Base-by-base conservation (phyloP, 352 stramenopile genomes). In the Ophiocytium majus region DNA sequence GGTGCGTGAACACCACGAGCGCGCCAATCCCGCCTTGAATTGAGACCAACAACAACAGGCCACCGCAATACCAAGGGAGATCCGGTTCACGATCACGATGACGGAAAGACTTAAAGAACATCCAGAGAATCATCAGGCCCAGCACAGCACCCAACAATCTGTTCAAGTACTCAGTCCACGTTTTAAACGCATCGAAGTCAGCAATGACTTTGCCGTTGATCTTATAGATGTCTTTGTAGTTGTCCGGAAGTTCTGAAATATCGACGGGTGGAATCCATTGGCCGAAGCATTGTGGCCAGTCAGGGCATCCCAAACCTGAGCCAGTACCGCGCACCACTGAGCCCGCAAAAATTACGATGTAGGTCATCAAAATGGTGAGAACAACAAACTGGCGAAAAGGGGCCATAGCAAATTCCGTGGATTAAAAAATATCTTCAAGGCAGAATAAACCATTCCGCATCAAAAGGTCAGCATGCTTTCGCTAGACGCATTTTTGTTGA, bases 121-220 rank as follows among this genome's bases (percentile, higher is more conserved):
- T 23, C 57, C 23, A 23, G 57, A 28, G 23, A 28, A 71, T 71
- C 19, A 71, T 23, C 23, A 71, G 28, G 28, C 57, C 57, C 19
- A 71, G 57, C 19, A 71, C 57, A 71, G 28, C 57, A 71, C 57
- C 57, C 57, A 71, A 28, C 57, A 71, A 71, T 23, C 57, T 23
- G 57, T 71, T 71, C 19, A 71, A 23, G 57, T 71, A 71, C 28
- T 71, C 57, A 71, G 57, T 71, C 57, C 57, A 71, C 57, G 57
- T 71, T 28, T 71, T 71, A 71, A 71, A 71, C 57, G 57, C 19
- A 28, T 71, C 57, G 28, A 71, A 71, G 28, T 71, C 57, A 28
- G 57, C 57, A 71, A 71, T 71, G 57, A 28, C 28, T 71, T 71
- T 71, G 23, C 57, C 57, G 57, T 23, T 23, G 28, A 71, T 71